These are phyloP conservation scores for Fomitiporia mediterranea DNA, from an alignment of 1,284 basidiomycete genomes.

Conservation along the genomic window DNA sequence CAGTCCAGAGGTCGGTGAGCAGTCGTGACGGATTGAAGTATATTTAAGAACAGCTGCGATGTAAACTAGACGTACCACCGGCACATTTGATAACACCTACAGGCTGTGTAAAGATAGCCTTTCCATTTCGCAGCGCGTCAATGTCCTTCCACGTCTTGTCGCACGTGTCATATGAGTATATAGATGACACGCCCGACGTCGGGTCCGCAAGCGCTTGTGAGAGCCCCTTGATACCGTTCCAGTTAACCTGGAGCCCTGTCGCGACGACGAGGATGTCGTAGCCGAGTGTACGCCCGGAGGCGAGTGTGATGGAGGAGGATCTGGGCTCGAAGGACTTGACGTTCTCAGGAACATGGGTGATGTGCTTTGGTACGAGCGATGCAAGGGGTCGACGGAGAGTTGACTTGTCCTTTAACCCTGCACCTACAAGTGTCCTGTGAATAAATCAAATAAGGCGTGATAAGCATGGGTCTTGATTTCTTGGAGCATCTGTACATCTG, in stretches of 20 bases:
- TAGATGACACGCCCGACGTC: conserved; percentile 83
- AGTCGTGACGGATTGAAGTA: too few relatives aligned
- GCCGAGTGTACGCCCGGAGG: conserved; percentile 64
- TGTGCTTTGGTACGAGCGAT: conserved; percentile 68
- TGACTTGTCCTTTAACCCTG: conserved; percentile 72
- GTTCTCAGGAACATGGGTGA: conserved; percentile 71
- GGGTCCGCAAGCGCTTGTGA: conserved; percentile 74
- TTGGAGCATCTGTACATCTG: conserved; percentile 4
- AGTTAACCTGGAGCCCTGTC: conserved; percentile 85
- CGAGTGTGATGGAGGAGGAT: conserved; percentile 68
- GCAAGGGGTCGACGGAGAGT: conserved; percentile 65
- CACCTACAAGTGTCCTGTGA: conserved; percentile 85
- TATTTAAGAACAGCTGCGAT: neutral
- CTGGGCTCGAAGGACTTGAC: conserved; percentile 76
- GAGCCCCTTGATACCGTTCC: conserved; percentile 75
- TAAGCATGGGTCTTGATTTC: conserved; percentile 4
- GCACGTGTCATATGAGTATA: conserved; percentile 86
- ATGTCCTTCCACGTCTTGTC: conserved; percentile 87
- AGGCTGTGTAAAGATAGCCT: conserved; percentile 95
- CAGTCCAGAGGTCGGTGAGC: neutral
- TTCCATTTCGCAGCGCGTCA: conserved; percentile 68
- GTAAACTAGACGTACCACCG: conserved; percentile 53
- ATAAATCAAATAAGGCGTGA: conserved; percentile 17
- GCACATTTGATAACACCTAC: conserved; percentile 94
- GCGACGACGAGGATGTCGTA: conserved; percentile 92